Evolutionary conservation across 139 green algal genomes (phyloP).

Genomic region (Picochlorum costavermella): DNA sequence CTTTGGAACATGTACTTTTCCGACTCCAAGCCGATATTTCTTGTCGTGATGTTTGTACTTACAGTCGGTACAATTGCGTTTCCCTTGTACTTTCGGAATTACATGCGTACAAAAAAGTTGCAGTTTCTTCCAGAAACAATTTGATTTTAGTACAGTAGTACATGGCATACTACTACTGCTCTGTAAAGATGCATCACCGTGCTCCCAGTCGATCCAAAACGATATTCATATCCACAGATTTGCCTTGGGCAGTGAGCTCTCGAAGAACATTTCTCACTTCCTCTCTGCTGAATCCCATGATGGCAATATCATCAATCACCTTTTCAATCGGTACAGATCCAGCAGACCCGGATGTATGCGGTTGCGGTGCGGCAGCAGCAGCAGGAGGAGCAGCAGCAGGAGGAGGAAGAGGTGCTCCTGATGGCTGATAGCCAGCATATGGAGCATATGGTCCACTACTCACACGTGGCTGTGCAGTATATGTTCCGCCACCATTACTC

Average conservation of each 20-base stretch:
- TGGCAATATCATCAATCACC: constrained; percentile 63
- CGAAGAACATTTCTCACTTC: constrained; percentile 46
- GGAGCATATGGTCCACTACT: no score
- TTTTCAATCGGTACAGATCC: constrained; percentile 46
- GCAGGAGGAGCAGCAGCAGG: neutral
- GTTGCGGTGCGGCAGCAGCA: neutral
- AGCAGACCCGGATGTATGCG: neutral
- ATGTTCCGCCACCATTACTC: no score
- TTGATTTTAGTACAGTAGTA: no score
- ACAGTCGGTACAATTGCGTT: neutral
- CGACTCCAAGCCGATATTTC: neutral
- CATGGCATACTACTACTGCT: neutral
- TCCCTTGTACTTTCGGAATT: neutral
- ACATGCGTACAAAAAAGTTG: neutral
- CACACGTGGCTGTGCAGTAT: no score
- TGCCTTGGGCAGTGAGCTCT: constrained; percentile 47
- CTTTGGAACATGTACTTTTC: constrained; percentile 6
- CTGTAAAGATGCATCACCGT: constrained; percentile 1
- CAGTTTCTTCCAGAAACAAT: neutral
- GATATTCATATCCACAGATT: constrained; percentile 67
- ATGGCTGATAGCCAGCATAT: neutral
- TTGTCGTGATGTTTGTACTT: constrained; percentile 4
- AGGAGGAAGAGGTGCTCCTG: neutral
- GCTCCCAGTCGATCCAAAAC: constrained; percentile 50
- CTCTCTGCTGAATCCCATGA: constrained; percentile 63